A percentile compares a stretch with the other conserved stretches of the same genome.
Evolutionary conservation across 768 basidiomycete species (phyloP).

Genomic region (Nidularia pulvinata): DNA sequence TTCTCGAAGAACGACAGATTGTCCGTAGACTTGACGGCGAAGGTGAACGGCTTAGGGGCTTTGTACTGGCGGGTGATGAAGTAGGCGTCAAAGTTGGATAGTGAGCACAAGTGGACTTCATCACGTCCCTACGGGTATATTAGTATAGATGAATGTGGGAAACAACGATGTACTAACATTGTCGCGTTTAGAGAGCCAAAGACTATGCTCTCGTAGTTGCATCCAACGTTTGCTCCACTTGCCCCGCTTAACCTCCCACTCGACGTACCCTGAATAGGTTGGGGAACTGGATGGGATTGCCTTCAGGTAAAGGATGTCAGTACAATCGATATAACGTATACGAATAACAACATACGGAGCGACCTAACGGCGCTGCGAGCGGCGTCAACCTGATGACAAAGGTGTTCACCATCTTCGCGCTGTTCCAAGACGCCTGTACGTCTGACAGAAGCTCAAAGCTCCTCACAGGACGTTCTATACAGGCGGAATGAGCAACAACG

Average conservation of each 20-base stretch:
- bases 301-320: conserved; percentile 12
- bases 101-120: conserved; percentile 75
- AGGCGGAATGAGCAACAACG: conserved; percentile 4
- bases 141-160: conserved; percentile 4
- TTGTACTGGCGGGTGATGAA: conserved; percentile 74
- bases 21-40: conserved; percentile 89
- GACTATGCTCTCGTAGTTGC: conserved; percentile 79
- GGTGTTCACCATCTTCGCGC: conserved; percentile 75
- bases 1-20: conserved; percentile 87
- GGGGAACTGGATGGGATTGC: conserved; percentile 45
- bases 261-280: conserved; percentile 63
- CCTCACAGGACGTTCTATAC: conserved; percentile 84
- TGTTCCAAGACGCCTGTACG: conserved; percentile 87
- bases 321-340: conserved; percentile 4
- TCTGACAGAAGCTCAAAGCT: conserved; percentile 84
- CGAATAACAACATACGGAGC: conserved; percentile 42
- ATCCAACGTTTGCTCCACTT: conserved; percentile 97
- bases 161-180: conserved; percentile 47
- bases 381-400: conserved; percentile 80
- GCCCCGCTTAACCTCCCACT: conserved; percentile 89
- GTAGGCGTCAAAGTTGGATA: conserved; percentile 91
- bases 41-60: conserved; percentile 83
- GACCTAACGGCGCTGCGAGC: conserved; percentile 57
- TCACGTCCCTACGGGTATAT: conserved; percentile 71
- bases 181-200: conserved; percentile 91